phyloP scores from a whole-genome alignment of 352 stramenopile species.

The Phytophthora ohioensis region DNA sequence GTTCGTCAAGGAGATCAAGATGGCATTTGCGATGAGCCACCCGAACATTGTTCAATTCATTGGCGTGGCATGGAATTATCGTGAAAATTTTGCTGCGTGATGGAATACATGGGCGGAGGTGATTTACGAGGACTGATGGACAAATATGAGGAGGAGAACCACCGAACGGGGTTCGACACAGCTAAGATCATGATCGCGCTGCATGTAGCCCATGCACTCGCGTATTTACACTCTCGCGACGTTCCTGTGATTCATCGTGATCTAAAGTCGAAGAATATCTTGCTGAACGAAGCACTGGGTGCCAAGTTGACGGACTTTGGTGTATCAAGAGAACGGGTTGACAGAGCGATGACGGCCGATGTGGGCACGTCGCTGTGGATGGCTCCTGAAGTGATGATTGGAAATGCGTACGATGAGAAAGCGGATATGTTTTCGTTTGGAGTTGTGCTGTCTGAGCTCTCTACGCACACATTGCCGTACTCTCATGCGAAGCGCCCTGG shows the following conservation, averaged over 20 bases:
- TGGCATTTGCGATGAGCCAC: background rate
- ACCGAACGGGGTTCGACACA: background rate
- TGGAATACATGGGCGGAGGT: constrained; percentile 16
- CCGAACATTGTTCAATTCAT: constrained; percentile 7
- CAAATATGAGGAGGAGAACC: background rate
- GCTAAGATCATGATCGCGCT: constrained; percentile 7
- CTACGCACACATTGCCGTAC: constrained; percentile 35
- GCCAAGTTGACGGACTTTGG: constrained; percentile 79
- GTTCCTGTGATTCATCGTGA: constrained; percentile 49
- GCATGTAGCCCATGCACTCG: constrained; percentile 44
- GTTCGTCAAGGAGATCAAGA: constrained; percentile 42
- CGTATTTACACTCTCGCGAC: constrained; percentile 54
- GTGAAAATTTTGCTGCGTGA: constrained; percentile 3
- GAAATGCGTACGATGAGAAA: constrained; percentile 39
- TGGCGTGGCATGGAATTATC: background rate
- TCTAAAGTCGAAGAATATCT: constrained; percentile 38
- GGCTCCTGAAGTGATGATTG: constrained; percentile 34
- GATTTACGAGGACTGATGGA: background rate
- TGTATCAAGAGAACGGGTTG: constrained; percentile 41
- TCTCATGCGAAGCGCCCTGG: constrained; percentile 15
- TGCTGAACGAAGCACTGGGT: constrained; percentile 51
- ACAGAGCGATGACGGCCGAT: constrained; percentile 46
- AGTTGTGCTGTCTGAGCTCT: constrained; percentile 44
- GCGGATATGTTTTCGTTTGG: constrained; percentile 44
- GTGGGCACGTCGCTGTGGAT: constrained; percentile 32